Percentiles rank a stretch among this genome's conserved stretches.
Evolutionary conservation across 345 rosid species (phyloP).

Genomic region (Hirschfeldia incana): DNA sequence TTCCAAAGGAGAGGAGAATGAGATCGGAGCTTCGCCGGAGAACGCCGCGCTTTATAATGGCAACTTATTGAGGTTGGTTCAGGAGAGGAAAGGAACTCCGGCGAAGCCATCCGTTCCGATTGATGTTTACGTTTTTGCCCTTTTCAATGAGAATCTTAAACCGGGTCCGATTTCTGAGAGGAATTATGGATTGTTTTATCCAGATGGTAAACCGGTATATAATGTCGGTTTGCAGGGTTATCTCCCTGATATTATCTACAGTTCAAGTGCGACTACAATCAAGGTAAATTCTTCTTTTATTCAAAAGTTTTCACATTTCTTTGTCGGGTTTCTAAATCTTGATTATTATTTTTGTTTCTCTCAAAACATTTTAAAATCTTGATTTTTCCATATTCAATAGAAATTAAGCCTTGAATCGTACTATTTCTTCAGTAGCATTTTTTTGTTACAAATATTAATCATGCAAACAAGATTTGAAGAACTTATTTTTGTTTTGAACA

Average conservation of each 20-base stretch:
- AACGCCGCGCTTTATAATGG: conserved; percentile 79
- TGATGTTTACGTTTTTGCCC: conserved; percentile 76
- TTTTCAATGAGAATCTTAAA: conserved; percentile 87
- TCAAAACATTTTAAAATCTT: neutral
- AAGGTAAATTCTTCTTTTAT: conserved; percentile 41
- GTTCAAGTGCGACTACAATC: conserved; percentile 42
- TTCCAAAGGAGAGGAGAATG: conserved; percentile 72
- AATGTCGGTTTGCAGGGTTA: conserved; percentile 63
- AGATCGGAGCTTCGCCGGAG: conserved; percentile 71
- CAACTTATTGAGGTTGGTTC: conserved; percentile 56
- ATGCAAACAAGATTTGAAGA: too few species aligned
- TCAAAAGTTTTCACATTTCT: neutral
- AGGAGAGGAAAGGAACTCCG: conserved; percentile 69
- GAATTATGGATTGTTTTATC: conserved; percentile 84
- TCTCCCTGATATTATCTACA: conserved; percentile 56
- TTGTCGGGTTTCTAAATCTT: neutral
- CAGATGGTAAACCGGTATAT: conserved; percentile 82
- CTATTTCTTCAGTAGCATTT: neutral
- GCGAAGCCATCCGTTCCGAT: conserved; percentile 69
- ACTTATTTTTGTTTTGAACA: too few species aligned
- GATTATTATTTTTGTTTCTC: neutral
- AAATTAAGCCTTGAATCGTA: neutral
- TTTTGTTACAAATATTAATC: too few species aligned
- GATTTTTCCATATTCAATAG: neutral
- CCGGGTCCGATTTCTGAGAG: conserved; percentile 88